Percentiles rank a stretch among this genome's conserved stretches.
Conservation (phyloP, 306 rosid genomes). For the Trifolium repens region DNA sequence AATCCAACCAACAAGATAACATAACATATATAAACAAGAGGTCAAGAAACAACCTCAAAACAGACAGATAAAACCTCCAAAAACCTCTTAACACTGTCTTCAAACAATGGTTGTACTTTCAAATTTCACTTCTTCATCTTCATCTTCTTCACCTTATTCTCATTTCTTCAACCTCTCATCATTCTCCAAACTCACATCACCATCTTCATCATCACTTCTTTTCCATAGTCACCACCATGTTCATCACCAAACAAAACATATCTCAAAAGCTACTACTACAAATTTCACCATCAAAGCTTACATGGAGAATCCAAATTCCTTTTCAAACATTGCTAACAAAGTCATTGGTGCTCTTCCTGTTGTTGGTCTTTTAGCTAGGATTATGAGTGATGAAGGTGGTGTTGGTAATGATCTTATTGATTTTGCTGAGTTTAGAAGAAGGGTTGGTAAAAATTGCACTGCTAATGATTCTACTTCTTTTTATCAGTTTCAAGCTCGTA, state of each 20-base stretch:
- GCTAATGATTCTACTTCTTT: constrained; percentile 70
- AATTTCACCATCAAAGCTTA: constrained; percentile 61
- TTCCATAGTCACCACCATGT: constrained; percentile 46
- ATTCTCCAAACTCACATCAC: constrained; percentile 47
- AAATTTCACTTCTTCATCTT: constrained; percentile 34
- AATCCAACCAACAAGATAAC: constrained; percentile 4
- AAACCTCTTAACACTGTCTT: neutral
- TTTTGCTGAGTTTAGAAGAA: constrained; percentile 85
- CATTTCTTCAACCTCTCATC: constrained; percentile 40
- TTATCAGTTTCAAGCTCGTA: constrained; percentile 71
- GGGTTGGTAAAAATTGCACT: constrained; percentile 83
- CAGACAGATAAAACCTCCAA: constrained; percentile 27
- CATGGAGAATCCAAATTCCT: constrained; percentile 74
- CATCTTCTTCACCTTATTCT: constrained; percentile 24
- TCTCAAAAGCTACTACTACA: constrained; percentile 2
- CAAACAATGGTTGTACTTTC: constrained; percentile 23
- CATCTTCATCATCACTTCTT: constrained; percentile 52
- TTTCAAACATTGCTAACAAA: constrained; percentile 65
- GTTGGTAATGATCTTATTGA: constrained; percentile 79
- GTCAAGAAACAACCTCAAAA: constrained; percentile 36
- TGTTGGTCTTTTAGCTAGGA: constrained; percentile 78
- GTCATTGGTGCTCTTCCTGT: constrained; percentile 91
- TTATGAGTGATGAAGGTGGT: constrained; percentile 87
- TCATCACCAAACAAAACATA: constrained; percentile 40
- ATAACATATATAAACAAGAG: constrained; percentile 61